A percentile compares a stretch with the other conserved stretches of the same genome.
phyloP scores from a whole-genome alignment of 495 filamentous ascomycete species.

The Elasticomyces elasticus region DNA sequence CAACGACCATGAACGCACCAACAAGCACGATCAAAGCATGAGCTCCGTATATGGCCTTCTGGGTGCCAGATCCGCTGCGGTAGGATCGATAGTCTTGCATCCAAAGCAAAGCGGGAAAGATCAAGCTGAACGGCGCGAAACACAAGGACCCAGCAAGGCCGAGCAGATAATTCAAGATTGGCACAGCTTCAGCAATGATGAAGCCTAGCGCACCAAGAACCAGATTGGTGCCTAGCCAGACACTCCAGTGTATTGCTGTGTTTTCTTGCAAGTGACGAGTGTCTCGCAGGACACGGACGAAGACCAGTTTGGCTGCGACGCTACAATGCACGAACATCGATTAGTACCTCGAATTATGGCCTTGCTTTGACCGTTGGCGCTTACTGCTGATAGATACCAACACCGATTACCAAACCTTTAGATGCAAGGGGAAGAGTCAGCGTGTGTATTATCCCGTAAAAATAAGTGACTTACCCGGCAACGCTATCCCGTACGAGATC shows the following conservation, averaged over 20 bases:
- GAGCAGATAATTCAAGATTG: slow-evolving; percentile 24
- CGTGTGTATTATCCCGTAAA: too few species aligned
- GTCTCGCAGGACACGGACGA: slow-evolving; percentile 29
- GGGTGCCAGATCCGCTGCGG: slow-evolving; percentile 25
- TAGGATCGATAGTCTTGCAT: slow-evolving; percentile 28
- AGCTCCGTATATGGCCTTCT: background rate
- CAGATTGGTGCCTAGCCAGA: slow-evolving; percentile 30
- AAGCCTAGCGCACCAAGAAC: slow-evolving; percentile 8
- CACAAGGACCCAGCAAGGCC: slow-evolving; percentile 15
- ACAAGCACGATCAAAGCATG: slow-evolving; percentile 4
- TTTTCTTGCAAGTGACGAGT: slow-evolving; percentile 29
- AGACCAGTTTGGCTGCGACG: slow-evolving; percentile 15
- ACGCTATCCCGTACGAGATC: slow-evolving; percentile 15
- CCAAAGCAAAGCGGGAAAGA: slow-evolving; percentile 41
- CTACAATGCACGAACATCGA: background rate
- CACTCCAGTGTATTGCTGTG: slow-evolving; percentile 29
- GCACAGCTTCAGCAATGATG: slow-evolving; percentile 25
- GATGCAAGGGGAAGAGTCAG: too few species aligned
- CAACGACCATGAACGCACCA: slow-evolving; percentile 7
- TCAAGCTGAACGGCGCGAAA: slow-evolving; percentile 32
- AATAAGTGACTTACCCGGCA: too few species aligned
- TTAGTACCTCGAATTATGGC: background rate
- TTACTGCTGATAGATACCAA: slow-evolving; percentile 6
- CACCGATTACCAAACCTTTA: slow-evolving; percentile 10
- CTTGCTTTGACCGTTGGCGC: background rate